phyloP scores from a whole-genome alignment of 2,329 filamentous ascomycete genomes.

The Aureobasidium lini region DNA sequence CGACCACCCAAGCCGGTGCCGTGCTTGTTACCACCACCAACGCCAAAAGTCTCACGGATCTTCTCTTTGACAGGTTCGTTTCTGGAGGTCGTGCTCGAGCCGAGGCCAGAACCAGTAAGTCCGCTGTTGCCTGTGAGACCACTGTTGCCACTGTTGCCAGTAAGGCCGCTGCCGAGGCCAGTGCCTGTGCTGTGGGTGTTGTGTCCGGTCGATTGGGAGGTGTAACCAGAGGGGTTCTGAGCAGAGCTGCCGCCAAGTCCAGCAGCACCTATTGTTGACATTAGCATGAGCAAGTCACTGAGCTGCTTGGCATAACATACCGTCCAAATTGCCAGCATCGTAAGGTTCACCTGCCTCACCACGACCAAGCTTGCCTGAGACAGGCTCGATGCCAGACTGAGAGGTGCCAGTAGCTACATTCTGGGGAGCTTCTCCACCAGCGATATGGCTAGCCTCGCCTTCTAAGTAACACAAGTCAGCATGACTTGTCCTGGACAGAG shows the following conservation, averaged over 20 bases:
- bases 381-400: conserved; percentile 52
- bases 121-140: background rate
- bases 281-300: background rate
- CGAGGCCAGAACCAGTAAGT: background rate
- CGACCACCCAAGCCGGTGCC: background rate
- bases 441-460: background rate
- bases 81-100: background rate
- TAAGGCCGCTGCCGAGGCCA: background rate
- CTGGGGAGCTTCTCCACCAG: conserved; percentile 10
- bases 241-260: background rate
- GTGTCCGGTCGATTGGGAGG: background rate
- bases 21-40: background rate
- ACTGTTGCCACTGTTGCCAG: background rate
- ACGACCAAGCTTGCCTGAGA: conserved; percentile 62
- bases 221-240: background rate
- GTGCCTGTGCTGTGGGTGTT: background rate
- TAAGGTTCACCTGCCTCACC: conserved; percentile 65
- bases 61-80: background rate
- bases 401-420: background rate
- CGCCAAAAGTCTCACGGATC: conserved; percentile 1
- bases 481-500: too few relatives aligned
- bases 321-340: conserved; percentile 68
- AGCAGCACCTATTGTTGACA: background rate
- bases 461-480: background rate
- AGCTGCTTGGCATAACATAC: conserved; percentile 27